Conservation (phyloP, 345 rosid genomes). For the Citrus australasica region DNA sequence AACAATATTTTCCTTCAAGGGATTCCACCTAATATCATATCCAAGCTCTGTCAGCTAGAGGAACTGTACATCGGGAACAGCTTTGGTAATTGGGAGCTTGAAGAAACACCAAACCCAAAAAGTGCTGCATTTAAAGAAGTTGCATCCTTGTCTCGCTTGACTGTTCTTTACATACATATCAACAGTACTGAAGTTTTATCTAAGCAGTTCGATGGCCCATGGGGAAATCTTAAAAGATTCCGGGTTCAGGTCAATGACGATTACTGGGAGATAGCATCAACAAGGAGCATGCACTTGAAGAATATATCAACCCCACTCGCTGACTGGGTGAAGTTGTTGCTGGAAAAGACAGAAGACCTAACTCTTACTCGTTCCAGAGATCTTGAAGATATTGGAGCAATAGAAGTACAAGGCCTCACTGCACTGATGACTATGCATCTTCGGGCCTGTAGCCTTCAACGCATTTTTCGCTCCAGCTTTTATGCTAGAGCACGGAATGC, state of each 20-base stretch:
- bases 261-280: constrained; percentile 4
- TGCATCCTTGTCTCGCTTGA: constrained; percentile 11
- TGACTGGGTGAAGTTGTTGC: not conserved
- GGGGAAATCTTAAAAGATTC: constrained; percentile 3
- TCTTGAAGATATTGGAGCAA: not conserved
- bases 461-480: not conserved
- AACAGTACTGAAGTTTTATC: constrained; percentile 1
- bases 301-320: not conserved
- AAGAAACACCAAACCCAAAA: not conserved
- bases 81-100: constrained; percentile 28
- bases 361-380: not conserved
- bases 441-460: not conserved
- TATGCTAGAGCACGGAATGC: not conserved
- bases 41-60: constrained; percentile 25
- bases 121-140: constrained; percentile 22
- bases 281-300: constrained; percentile 1
- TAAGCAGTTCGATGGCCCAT: not conserved
- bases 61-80: constrained; percentile 24
- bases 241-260: constrained; percentile 1
- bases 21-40: constrained; percentile 27
- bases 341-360: not conserved
- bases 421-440: not conserved
- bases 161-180: constrained; percentile 6
- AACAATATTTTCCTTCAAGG: constrained; percentile 12
- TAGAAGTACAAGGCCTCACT: not conserved